Conservation (phyloP, 495 filamentous ascomycete genomes). For the Entonaema liquescens region DNA sequence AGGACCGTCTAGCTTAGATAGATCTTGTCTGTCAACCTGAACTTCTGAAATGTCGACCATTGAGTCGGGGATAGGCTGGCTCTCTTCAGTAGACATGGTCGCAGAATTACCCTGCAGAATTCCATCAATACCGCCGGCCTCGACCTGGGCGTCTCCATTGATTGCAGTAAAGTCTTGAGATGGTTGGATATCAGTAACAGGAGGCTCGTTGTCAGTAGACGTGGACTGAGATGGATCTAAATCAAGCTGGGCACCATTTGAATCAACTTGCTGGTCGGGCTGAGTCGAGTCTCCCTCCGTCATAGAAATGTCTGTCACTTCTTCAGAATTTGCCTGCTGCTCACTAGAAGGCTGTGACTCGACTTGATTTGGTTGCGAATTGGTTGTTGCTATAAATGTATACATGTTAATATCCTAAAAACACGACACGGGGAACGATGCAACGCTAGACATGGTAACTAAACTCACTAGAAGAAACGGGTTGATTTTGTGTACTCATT, state of each 20-base stretch:
- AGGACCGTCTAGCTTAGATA: constrained; percentile 1
- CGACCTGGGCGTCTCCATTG: not conserved
- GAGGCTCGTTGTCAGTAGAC: not conserved
- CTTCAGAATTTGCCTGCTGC: not conserved
- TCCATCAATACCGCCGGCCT: not conserved
- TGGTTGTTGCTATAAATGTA: not conserved
- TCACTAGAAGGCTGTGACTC: constrained; percentile 10
- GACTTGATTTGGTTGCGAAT: not conserved
- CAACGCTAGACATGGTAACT: not conserved
- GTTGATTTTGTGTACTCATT: constrained; percentile 39
- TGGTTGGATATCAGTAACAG: not conserved
- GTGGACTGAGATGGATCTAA: not conserved
- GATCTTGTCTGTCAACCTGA: constrained; percentile 8
- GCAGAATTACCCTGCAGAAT: not conserved
- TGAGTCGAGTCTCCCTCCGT: constrained; percentile 7
- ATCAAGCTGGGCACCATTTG: not conserved
- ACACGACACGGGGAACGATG: not conserved
- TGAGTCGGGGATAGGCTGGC: not conserved
- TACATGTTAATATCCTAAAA: constrained; percentile 14
- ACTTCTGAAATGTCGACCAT: not conserved
- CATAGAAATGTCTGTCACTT: constrained; percentile 13
- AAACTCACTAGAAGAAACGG: constrained; percentile 10
- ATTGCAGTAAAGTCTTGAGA: not conserved
- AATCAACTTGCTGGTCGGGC: not conserved
- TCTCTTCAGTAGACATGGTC: not conserved